Evolutionary conservation across 768 basidiomycete species (phyloP).

Genomic region (Pulveroboletus sp.): DNA sequence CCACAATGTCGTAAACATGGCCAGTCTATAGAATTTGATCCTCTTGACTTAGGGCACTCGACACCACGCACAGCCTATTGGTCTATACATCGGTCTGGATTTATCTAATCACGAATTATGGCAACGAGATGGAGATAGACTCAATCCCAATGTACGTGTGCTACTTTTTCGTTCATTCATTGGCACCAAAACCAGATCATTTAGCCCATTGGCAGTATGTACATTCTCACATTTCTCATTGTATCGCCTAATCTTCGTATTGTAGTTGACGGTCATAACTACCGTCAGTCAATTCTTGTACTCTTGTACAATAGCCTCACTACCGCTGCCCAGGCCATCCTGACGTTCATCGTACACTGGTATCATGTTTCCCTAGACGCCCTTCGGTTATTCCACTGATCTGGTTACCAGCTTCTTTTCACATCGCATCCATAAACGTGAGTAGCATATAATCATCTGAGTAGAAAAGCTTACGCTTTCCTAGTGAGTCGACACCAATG

Average conservation of each 20-base stretch:
- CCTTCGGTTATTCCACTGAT: neutral
- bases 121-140: constrained; percentile 35
- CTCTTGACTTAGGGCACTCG: constrained; percentile 26
- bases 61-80: constrained; percentile 38
- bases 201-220: constrained; percentile 27
- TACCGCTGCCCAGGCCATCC: constrained; percentile 36
- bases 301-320: neutral
- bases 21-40: neutral
- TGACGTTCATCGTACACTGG: constrained; percentile 51
- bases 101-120: constrained; percentile 43
- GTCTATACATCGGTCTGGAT: constrained; percentile 39
- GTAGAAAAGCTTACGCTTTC: neutral
- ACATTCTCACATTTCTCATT: neutral
- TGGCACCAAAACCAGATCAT: neutral
- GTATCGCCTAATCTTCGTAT: neutral
- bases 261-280: constrained; percentile 24
- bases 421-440: constrained; percentile 13
- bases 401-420: constrained; percentile 3
- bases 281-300: constrained; percentile 25
- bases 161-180: neutral
- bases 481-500: constrained; percentile 27
- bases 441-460: neutral
- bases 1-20: neutral
- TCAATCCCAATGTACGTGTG: constrained; percentile 40
- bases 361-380: constrained; percentile 15